These are phyloP conservation scores for Vitis hybrid DNA, from an alignment of 177 flowering plant genomes.

Conservation along the genomic window DNA sequence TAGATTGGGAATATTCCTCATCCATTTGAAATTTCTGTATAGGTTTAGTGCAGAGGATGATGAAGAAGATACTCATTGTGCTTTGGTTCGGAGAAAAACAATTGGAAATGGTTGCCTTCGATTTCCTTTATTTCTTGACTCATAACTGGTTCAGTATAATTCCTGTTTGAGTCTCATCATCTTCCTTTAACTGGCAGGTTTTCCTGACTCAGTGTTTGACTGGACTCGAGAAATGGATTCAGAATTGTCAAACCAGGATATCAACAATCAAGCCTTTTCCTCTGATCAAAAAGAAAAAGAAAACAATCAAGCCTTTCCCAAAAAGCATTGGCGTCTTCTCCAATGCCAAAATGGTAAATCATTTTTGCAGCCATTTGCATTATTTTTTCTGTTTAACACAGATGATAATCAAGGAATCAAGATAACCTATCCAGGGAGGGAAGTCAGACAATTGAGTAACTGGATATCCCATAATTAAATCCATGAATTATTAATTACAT, in stretches of 20 bases:
- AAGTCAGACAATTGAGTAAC: neutral
- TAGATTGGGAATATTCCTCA: neutral
- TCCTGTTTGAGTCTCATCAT: neutral
- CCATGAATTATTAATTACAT: conserved; percentile 2
- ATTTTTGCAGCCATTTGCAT: neutral
- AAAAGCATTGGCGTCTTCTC: conserved; percentile 94
- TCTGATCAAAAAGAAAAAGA: too few species aligned
- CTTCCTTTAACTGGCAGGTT: conserved; percentile 17
- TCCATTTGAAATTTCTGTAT: conserved; percentile 9
- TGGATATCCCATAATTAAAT: neutral
- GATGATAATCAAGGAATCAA: neutral
- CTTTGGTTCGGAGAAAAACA: conserved; percentile 72
- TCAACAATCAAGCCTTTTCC: conserved; percentile 49
- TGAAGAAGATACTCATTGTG: conserved; percentile 62
- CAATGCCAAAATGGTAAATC: conserved; percentile 90
- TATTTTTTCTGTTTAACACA: neutral
- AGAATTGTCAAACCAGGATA: conserved; percentile 66
- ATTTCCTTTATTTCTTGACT: conserved; percentile 6
- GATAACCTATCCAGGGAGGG: conserved; percentile 1
- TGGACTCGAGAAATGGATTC: conserved; percentile 84
- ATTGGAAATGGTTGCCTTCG: conserved; percentile 83
- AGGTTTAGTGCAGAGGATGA: conserved; percentile 93
- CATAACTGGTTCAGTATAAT: neutral
- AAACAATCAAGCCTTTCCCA: conserved; percentile 62
- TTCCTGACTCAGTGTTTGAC: conserved; percentile 82